Evolutionary conservation across 257 asterid species (phyloP).

Genomic region (Solanum infundibuliforme): DNA sequence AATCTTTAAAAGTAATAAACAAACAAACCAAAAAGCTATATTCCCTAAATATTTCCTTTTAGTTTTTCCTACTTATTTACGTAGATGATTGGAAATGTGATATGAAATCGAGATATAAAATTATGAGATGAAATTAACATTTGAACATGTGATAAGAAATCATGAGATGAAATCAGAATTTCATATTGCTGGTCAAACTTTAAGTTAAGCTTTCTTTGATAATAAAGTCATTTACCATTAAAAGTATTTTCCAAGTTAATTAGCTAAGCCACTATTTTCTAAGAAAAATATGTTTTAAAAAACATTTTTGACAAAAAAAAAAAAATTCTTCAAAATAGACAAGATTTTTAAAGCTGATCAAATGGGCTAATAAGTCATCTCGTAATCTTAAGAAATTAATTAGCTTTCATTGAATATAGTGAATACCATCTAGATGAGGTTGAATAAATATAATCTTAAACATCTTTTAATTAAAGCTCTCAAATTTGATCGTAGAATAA

Average conservation of each 20-base stretch:
- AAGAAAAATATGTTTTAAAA: background rate
- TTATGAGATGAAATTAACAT: too few species aligned
- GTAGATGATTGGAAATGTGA: too few species aligned
- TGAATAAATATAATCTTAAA: background rate
- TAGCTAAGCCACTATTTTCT: background rate
- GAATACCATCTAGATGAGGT: background rate
- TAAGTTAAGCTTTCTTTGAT: background rate
- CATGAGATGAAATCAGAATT: too few species aligned
- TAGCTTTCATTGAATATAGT: background rate
- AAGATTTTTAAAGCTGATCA: too few species aligned
- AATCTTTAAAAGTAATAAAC: background rate
- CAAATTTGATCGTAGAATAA: background rate
- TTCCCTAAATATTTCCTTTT: background rate
- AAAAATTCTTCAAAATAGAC: too few species aligned
- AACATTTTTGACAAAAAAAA: background rate
- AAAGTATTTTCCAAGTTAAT: background rate
- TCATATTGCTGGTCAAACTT: too few species aligned
- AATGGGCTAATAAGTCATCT: too few species aligned
- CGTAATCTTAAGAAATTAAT: background rate
- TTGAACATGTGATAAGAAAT: too few species aligned
- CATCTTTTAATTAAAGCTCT: background rate
- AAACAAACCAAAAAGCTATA: background rate
- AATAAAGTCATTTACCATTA: background rate
- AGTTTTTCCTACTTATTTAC: background rate
- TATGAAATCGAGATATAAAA: too few species aligned